phyloP scores from a whole-genome alignment of 192 early-diverging fungal species.

The Coemansia sp. region DNA sequence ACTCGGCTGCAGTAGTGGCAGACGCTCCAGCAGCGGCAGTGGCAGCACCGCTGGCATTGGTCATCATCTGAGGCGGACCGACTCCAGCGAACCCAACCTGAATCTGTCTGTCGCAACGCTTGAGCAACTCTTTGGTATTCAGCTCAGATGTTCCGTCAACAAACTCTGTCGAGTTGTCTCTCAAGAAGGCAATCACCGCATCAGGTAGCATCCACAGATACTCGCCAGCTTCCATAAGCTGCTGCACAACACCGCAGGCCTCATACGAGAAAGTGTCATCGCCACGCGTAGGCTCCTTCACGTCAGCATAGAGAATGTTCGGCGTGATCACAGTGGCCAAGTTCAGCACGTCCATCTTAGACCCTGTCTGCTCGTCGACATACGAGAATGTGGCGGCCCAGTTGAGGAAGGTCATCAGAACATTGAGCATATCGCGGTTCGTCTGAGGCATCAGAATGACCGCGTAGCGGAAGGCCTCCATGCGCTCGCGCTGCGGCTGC shows the following conservation, averaged over 20 bases:
- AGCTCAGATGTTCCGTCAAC: slow-evolving; percentile 39
- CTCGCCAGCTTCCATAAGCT: slow-evolving; percentile 63
- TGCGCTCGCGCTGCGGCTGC: slow-evolving; percentile 51
- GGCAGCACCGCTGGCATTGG: neutral
- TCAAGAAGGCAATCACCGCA: slow-evolving; percentile 35
- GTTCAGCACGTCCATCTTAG: slow-evolving; percentile 91
- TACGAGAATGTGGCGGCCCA: slow-evolving; percentile 80
- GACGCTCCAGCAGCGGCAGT: no score
- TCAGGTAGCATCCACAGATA: slow-evolving; percentile 63
- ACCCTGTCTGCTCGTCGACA: slow-evolving; percentile 69
- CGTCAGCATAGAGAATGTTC: slow-evolving; percentile 85
- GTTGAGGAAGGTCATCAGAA: slow-evolving; percentile 83
- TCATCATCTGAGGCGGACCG: neutral
- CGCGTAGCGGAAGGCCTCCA: slow-evolving; percentile 74
- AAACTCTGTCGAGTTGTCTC: slow-evolving; percentile 43
- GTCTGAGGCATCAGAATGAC: slow-evolving; percentile 82
- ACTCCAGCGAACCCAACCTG: slow-evolving; percentile 4
- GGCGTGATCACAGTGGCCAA: slow-evolving; percentile 93
- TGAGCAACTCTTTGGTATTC: slow-evolving; percentile 52
- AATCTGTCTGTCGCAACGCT: slow-evolving; percentile 40
- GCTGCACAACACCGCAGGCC: slow-evolving; percentile 67
- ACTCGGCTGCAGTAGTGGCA: no score
- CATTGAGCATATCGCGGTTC: slow-evolving; percentile 90
- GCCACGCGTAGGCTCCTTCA: slow-evolving; percentile 75
- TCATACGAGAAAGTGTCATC: slow-evolving; percentile 61